Percentiles rank a stretch among this genome's conserved stretches.
phyloP scores from a whole-genome alignment of 176 grass and related monocot genomes.

The Musa beccarii region DNA sequence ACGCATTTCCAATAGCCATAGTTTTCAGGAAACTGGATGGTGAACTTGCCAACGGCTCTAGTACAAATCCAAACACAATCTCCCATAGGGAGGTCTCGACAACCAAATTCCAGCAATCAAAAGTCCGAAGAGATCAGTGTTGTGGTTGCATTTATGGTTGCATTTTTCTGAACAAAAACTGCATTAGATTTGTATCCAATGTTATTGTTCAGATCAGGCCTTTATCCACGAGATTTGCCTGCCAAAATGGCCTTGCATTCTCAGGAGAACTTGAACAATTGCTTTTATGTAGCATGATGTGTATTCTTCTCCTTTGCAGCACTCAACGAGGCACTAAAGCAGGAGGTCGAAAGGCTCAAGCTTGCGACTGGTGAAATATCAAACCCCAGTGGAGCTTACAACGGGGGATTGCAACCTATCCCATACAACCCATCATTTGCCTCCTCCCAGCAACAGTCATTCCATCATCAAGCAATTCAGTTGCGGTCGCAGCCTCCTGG shows the following conservation, averaged over 20 bases:
- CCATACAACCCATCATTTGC: slow-evolving; percentile 56
- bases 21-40: not conserved
- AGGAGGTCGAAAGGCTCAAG: slow-evolving; percentile 94
- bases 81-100: no score
- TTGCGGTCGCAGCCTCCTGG: slow-evolving; percentile 42
- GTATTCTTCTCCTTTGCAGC: slow-evolving; percentile 40
- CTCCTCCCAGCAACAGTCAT: slow-evolving; percentile 41
- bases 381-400: slow-evolving; percentile 49
- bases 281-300: not conserved
- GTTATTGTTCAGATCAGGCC: not conserved
- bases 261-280: not conserved
- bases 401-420: slow-evolving; percentile 64
- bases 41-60: not conserved
- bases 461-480: slow-evolving; percentile 40
- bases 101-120: no score
- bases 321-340: slow-evolving; percentile 83
- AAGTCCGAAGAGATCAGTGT: no score
- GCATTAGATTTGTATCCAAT: not conserved
- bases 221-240: not conserved
- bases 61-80: not conserved
- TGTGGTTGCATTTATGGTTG: not conserved
- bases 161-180: not conserved
- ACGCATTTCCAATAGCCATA: no score
- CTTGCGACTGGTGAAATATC: slow-evolving; percentile 76
- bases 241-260: not conserved